A percentile compares a stretch with the other conserved stretches of the same genome.
These are phyloP conservation scores for Nemania diffusa DNA, from an alignment of 2,329 filamentous ascomycete genomes.

Conservation along the genomic window DNA sequence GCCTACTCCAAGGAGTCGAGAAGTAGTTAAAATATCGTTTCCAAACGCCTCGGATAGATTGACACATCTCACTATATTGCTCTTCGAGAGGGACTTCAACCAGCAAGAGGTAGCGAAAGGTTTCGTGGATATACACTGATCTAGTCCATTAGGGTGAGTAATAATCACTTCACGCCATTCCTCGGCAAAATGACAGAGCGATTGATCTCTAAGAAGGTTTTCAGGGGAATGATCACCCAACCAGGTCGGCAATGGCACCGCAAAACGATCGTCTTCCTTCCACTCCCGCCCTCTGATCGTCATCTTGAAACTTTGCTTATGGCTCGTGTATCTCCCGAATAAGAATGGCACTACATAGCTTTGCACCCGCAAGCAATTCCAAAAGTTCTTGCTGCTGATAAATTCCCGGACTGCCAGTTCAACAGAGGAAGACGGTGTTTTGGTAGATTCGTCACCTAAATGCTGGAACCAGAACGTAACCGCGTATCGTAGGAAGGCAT, in stretches of 20 bases:
- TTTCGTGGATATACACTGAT: constrained; percentile 23
- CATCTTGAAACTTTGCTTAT: constrained; percentile 17
- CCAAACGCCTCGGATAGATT: constrained; percentile 9
- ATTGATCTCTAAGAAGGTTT: constrained; percentile 21
- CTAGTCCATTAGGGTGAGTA: constrained; percentile 17
- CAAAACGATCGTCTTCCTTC: constrained; percentile 30
- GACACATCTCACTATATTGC: not conserved
- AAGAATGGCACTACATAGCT: constrained; percentile 27
- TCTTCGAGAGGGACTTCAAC: constrained; percentile 21
- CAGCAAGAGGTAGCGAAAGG: constrained; percentile 27
- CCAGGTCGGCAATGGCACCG: constrained; percentile 28
- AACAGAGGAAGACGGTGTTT: constrained; percentile 1
- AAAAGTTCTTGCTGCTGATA: constrained; percentile 29
- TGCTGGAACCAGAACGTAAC: constrained; percentile 34
- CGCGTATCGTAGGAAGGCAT: constrained; percentile 30
- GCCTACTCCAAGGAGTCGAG: constrained; percentile 14
- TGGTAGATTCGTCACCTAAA: constrained; percentile 10
- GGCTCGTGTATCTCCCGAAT: constrained; percentile 26
- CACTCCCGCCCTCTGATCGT: constrained; percentile 23
- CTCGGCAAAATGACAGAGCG: constrained; percentile 28
- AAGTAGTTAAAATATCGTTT: not conserved
- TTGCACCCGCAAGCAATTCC: constrained; percentile 32
- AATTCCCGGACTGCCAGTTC: constrained; percentile 14
- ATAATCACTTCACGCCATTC: constrained; percentile 34
- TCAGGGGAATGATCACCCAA: constrained; percentile 15